Evolutionary conservation across 1,284 basidiomycete species (phyloP), one percentile per base, ranked within the genome.

Genomic region (Apiotrichum mycotoxinovorans): DNA sequence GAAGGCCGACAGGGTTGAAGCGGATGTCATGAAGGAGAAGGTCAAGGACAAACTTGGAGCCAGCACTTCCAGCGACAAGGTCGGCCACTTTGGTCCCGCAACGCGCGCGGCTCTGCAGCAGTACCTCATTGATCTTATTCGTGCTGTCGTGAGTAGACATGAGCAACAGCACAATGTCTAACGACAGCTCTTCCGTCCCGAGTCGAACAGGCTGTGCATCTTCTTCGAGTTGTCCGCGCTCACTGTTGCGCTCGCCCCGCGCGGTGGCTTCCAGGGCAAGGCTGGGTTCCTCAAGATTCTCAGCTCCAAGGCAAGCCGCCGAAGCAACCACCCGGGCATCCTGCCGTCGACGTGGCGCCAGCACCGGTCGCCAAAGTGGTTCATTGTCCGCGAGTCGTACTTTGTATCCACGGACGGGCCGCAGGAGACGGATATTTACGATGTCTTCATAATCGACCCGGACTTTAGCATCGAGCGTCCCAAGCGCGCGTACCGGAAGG

Each of bases 211-310:
- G 25, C 78, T 98, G 0, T 88, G 89, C 59, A 87, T 87, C n/a
- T 99, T 98, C 78, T 84, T 99, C 54, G 96, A 99, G 75, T 83
- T 98, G 47, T 94, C 91, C 47, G 87, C 93, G 0, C 79, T 98
- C 27, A 94, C 89, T 2, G 85, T 98, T 53, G 78, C 85, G 8
- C 83, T 95, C 9, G 91, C 93, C 0, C 87, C 85, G 38, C 85
- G 87, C 7, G 91, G 91, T 9, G 93, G 94, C 3, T 79, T 79
- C 62, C 80, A 82, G 63, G 81, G 88, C 65, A 98, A 98, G 77
- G 94, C 91, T 11, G 95, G 96, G 0, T 90, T 86, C 70, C 79
- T 98, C 33, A 77, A 78, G 48, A 79, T 82, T 49, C 70, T 79
- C 10, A 79, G 75, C 26, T 69, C 69, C 14, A 76, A 78, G 34